phyloP scores from a whole-genome alignment of 208 protist genomes.

The Crithidia expoeki region DNA sequence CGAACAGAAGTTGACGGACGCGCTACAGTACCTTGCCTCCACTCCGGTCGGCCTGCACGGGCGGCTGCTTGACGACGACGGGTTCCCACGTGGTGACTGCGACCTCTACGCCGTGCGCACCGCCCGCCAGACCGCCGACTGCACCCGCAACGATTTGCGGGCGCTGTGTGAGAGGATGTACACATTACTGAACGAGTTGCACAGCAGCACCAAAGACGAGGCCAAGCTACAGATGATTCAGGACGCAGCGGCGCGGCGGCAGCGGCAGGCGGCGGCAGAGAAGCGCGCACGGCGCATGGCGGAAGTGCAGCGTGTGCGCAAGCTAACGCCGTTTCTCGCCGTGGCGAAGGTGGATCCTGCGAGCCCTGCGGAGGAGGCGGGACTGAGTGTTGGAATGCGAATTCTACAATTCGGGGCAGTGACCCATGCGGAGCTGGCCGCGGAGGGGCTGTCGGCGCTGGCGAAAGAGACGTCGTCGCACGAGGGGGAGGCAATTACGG shows the following conservation, averaged over 20 bases:
- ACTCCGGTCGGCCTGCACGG: conserved; percentile 70
- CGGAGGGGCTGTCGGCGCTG: conserved; percentile 44
- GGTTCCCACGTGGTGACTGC: conserved; percentile 82
- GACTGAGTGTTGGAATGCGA: conserved; percentile 44
- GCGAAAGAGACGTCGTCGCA: conserved; percentile 36
- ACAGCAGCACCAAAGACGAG: conserved; percentile 51
- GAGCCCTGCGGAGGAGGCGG: conserved; percentile 67
- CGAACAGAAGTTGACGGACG: conserved; percentile 51
- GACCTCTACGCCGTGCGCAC: conserved; percentile 86
- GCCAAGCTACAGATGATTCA: conserved; percentile 61
- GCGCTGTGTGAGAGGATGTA: conserved; percentile 50
- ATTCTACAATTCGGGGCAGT: conserved; percentile 73
- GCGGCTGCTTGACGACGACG: conserved; percentile 76
- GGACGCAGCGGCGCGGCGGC: conserved; percentile 28
- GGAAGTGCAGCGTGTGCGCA: conserved; percentile 32
- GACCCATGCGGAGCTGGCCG: conserved; percentile 37
- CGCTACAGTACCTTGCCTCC: conserved; percentile 59
- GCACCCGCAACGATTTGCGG: conserved; percentile 70
- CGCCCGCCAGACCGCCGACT: conserved; percentile 71
- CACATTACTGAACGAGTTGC: conserved; percentile 63
- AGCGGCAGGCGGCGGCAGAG: conserved; percentile 36
- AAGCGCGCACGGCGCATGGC: conserved; percentile 40
- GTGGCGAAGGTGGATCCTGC: conserved; percentile 45
- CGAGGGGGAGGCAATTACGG: conserved; percentile 54
- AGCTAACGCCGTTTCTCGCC: conserved; percentile 47